Conservation (phyloP, 768 basidiomycete genomes). For the Psilocybe tampanensis region DNA sequence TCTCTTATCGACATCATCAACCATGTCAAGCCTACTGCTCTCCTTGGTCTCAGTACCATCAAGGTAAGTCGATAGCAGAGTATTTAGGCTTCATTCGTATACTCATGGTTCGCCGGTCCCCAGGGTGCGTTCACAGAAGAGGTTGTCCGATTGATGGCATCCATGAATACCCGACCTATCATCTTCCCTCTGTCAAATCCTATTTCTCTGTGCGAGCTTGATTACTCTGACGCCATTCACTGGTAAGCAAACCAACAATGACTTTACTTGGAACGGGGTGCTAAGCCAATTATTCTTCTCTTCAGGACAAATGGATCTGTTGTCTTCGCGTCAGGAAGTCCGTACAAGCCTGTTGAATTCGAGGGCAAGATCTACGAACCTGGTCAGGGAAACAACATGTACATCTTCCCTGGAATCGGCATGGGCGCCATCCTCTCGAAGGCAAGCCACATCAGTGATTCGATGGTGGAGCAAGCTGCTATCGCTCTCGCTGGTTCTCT, state of each 20-base stretch:
- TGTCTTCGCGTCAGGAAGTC: slow-evolving; percentile 75
- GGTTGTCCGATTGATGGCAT: slow-evolving; percentile 64
- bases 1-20: slow-evolving; percentile 68
- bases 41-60: slow-evolving; percentile 73
- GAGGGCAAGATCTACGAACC: slow-evolving; percentile 55
- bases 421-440: slow-evolving; percentile 62
- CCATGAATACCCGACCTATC: slow-evolving; percentile 69
- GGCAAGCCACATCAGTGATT: slow-evolving; percentile 61
- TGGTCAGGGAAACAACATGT: slow-evolving; percentile 85
- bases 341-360: slow-evolving; percentile 57
- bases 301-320: slow-evolving; percentile 63
- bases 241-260: slow-evolving; percentile 38
- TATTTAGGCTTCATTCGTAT: background rate
- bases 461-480: slow-evolving; percentile 70
- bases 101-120: slow-evolving; percentile 7
- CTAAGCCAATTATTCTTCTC: background rate
- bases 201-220: slow-evolving; percentile 58
- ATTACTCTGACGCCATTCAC: slow-evolving; percentile 59
- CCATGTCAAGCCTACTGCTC: slow-evolving; percentile 74
- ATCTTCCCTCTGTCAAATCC: slow-evolving; percentile 85
- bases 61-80: slow-evolving; percentile 28
- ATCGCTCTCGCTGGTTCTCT: slow-evolving; percentile 63
- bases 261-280: background rate
- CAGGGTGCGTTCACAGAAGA: slow-evolving; percentile 66
- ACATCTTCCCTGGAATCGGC: slow-evolving; percentile 65